phyloP scores from a whole-genome alignment of 1,139 yeast species.

The Blastobotrys aristatus region DNA sequence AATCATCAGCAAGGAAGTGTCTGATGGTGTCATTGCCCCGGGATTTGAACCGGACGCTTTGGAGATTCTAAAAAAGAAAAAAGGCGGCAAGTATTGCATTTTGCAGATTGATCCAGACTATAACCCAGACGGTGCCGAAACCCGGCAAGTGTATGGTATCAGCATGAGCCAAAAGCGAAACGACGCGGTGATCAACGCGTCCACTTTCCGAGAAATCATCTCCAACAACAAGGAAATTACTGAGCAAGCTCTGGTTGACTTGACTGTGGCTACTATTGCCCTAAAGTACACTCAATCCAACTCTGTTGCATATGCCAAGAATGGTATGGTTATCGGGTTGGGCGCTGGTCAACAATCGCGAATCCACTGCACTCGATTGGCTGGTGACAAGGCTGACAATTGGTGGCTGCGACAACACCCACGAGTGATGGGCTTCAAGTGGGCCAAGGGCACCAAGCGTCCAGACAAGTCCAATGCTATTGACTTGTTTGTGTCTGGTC shows the following conservation, averaged over 20 bases:
- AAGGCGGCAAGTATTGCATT: slow-evolving; percentile 95
- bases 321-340: slow-evolving; percentile 97
- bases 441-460: slow-evolving; percentile 98
- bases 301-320: slow-evolving; percentile 96
- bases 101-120: slow-evolving; percentile 93
- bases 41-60: slow-evolving; percentile 92
- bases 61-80: slow-evolving; percentile 81
- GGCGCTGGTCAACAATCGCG: slow-evolving; percentile 99
- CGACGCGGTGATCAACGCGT: slow-evolving; percentile 88
- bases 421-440: slow-evolving; percentile 80
- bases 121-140: slow-evolving; percentile 74
- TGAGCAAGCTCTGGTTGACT: slow-evolving; percentile 87
- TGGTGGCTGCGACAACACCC: slow-evolving; percentile 99
- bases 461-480: slow-evolving; percentile 98
- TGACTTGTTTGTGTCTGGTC: slow-evolving; percentile 85
- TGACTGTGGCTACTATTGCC: slow-evolving; percentile 95
- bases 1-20: slow-evolving; percentile 93
- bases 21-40: slow-evolving; percentile 98
- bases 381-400: slow-evolving; percentile 98
- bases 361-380: slow-evolving; percentile 97
- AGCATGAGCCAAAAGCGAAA: slow-evolving; percentile 95
- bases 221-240: slow-evolving; percentile 81
- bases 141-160: slow-evolving; percentile 94
- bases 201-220: slow-evolving; percentile 86
- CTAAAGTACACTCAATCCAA: slow-evolving; percentile 96